phyloP scores from a whole-genome alignment of 768 basidiomycete species.

The Russula foetens region DNA sequence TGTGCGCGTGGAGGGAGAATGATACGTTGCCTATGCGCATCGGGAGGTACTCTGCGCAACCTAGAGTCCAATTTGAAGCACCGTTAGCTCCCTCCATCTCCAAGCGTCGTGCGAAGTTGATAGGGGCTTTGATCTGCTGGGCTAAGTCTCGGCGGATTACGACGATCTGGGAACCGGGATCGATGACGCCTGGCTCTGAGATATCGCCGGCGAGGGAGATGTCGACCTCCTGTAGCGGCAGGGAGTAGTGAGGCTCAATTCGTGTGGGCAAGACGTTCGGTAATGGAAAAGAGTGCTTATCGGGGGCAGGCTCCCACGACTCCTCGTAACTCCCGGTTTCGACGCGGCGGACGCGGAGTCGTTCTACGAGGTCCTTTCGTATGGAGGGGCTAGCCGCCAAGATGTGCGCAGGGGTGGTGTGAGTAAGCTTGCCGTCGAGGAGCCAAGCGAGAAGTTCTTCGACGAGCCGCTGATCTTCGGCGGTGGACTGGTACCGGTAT shows the following conservation, averaged over 20 bases:
- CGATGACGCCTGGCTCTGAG: background rate
- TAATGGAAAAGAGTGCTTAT: too few relatives aligned
- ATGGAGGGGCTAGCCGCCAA: background rate
- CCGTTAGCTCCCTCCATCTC: too few relatives aligned
- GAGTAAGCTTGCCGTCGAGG: slow-evolving; percentile 26
- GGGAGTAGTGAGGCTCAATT: background rate
- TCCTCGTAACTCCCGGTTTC: background rate
- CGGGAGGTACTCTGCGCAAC: too few relatives aligned
- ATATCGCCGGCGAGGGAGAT: background rate
- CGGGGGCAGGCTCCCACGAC: too few relatives aligned
- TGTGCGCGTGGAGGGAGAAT: too few relatives aligned
- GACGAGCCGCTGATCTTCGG: background rate
- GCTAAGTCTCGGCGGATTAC: background rate
- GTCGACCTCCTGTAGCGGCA: background rate
- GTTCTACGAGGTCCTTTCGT: background rate
- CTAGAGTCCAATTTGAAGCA: too few relatives aligned
- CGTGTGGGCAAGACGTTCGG: too few relatives aligned
- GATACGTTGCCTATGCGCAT: too few relatives aligned
- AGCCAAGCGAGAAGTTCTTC: background rate
- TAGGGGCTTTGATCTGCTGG: background rate
- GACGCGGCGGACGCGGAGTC: background rate
- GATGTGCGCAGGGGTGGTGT: slow-evolving; percentile 29
- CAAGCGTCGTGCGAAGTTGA: background rate
- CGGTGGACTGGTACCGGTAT: background rate
- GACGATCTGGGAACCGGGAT: background rate